These are phyloP conservation scores for Fusarium sp. DNA, from an alignment of 2,329 filamentous ascomycete genomes.

Conservation along the genomic window DNA sequence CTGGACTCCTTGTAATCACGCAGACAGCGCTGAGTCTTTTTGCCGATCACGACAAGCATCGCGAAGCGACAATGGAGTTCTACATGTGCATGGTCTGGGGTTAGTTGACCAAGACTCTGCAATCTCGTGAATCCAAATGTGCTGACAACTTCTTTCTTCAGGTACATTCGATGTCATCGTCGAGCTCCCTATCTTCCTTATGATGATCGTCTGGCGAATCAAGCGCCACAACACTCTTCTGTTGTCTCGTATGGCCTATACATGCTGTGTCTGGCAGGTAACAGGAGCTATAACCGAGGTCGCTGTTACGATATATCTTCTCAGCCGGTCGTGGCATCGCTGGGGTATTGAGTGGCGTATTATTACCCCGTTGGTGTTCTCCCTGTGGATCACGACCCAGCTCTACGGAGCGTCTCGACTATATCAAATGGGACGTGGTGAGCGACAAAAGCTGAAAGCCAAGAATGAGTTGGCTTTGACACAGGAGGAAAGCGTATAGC, in stretches of 20 bases:
- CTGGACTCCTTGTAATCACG: background rate
- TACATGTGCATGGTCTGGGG: constrained; percentile 28
- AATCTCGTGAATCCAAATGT: rapidly evolving
- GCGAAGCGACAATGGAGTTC: constrained; percentile 7
- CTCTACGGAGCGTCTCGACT: constrained; percentile 9
- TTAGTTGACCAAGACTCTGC: background rate
- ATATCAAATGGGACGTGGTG: constrained; percentile 1
- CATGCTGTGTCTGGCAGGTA: background rate
- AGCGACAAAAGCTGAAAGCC: background rate
- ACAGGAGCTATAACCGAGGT: background rate
- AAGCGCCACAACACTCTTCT: background rate
- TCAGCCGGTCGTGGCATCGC: background rate
- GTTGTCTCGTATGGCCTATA: background rate
- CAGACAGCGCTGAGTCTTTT: constrained; percentile 13
- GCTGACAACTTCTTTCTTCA: background rate
- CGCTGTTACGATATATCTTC: constrained; percentile 6
- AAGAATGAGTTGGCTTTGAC: background rate
- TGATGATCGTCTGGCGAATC: constrained; percentile 10
- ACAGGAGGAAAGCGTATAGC: background rate
- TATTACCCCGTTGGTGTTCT: background rate
- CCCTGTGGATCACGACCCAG: constrained; percentile 10
- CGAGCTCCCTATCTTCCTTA: constrained; percentile 5
- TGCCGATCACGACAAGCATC: background rate
- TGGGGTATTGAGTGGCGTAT: constrained; percentile 3
- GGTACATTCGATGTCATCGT: constrained; percentile 10